Percentiles rank a stretch among this genome's conserved stretches.
Conservation (phyloP, 2,329 filamentous ascomycete species). For the Venturia effusa region DNA sequence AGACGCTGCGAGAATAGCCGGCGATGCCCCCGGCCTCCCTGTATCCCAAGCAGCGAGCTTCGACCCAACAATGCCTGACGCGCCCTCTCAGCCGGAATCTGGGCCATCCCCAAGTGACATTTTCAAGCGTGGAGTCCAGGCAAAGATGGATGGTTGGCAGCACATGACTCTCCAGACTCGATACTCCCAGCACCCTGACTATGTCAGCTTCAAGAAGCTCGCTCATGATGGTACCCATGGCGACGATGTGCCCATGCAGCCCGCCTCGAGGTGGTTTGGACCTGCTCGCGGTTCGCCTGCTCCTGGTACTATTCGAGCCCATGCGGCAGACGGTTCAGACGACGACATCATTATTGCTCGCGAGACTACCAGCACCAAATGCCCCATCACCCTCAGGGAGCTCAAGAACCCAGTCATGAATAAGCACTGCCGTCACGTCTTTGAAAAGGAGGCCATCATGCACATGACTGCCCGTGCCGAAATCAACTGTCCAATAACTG, state of each 20-base stretch:
- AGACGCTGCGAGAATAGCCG: not conserved
- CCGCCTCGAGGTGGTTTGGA: slow-evolving; percentile 52
- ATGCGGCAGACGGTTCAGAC: slow-evolving; percentile 43
- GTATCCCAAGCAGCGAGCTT: not conserved
- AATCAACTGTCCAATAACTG: slow-evolving; percentile 52
- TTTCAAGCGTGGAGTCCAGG: slow-evolving; percentile 28
- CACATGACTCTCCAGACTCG: slow-evolving; percentile 26
- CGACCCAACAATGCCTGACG: slow-evolving; percentile 13
- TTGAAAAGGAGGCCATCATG: slow-evolving; percentile 54
- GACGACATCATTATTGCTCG: slow-evolving; percentile 59
- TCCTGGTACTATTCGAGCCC: slow-evolving; percentile 28
- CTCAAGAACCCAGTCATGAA: slow-evolving; percentile 69
- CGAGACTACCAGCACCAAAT: slow-evolving; percentile 55
- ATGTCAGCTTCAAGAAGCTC: slow-evolving; percentile 49
- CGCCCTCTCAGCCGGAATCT: slow-evolving; percentile 18
- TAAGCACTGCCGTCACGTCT: slow-evolving; percentile 63
- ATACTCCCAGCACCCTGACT: slow-evolving; percentile 50
- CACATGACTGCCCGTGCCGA: slow-evolving; percentile 35
- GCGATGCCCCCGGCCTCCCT: not conserved
- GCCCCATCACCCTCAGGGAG: slow-evolving; percentile 55
- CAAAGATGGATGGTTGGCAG: slow-evolving; percentile 33
- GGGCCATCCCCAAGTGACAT: slow-evolving; percentile 11
- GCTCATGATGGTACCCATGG: slow-evolving; percentile 50
- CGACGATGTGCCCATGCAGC: slow-evolving; percentile 41
- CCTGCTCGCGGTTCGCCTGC: slow-evolving; percentile 35